phyloP scores from a whole-genome alignment of 768 basidiomycete species.

The Phanerodontia chrysosporium region DNA sequence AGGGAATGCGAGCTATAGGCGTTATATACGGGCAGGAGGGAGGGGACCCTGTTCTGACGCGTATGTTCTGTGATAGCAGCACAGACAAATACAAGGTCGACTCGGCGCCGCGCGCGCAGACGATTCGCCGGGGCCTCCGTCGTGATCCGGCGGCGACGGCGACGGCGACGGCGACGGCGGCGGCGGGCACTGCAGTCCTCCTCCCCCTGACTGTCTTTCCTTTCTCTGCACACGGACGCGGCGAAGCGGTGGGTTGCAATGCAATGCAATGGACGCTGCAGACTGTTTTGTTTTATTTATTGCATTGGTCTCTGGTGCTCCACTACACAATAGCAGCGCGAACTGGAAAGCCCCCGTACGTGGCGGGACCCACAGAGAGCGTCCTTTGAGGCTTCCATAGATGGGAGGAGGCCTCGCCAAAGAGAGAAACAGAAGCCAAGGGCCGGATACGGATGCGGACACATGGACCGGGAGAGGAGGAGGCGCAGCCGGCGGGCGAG shows the following conservation, averaged over 20 bases:
- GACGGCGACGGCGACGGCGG: too few relatives aligned
- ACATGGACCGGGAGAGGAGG: conserved; percentile 6
- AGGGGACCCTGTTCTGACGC: conserved; percentile 12
- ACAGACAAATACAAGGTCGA: conserved; percentile 8
- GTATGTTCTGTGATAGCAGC: conserved; percentile 8
- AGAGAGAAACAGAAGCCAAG: conserved; percentile 17
- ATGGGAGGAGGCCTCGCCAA: not conserved
- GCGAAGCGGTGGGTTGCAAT: not conserved
- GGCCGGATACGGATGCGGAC: conserved; percentile 17
- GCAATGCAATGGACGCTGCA: too few relatives aligned
- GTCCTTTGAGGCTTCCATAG: conserved; percentile 24
- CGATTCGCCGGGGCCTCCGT: conserved; percentile 18
- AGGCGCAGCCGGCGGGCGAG: not conserved
- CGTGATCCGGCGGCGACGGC: conserved; percentile 29
- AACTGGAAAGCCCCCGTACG: too few relatives aligned
- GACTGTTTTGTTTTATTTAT: not conserved
- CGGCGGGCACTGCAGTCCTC: conserved; percentile 22
- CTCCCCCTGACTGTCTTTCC: not conserved
- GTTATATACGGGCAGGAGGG: conserved; percentile 20
- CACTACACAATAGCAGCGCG: not conserved
- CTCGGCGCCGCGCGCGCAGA: conserved; percentile 18
- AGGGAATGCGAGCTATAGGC: conserved; percentile 20
- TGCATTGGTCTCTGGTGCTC: not conserved
- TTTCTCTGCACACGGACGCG: not conserved
- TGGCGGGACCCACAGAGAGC: not conserved